Conservation (phyloP, 257 asterid genomes). For the Primulina tabacum region DNA sequence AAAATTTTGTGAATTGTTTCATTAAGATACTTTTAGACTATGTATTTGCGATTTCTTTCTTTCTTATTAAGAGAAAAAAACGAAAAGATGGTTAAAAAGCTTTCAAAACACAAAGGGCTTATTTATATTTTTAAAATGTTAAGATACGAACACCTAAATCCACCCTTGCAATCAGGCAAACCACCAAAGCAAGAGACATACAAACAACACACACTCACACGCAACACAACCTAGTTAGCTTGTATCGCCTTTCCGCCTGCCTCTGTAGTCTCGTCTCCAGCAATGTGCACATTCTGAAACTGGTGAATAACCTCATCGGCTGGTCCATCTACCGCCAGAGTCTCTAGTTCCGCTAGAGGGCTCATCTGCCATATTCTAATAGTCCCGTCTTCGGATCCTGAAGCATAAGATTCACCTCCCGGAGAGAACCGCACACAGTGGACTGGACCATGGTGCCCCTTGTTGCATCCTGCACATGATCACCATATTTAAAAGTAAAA, state of each 20-base stretch:
- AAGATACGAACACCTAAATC: neutral
- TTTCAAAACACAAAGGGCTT: no score
- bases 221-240: slow-evolving; percentile 25
- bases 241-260: slow-evolving; percentile 30
- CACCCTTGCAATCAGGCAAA: slow-evolving; percentile 30
- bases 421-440: slow-evolving; percentile 97
- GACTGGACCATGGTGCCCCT: slow-evolving; percentile 98
- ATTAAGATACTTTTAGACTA: no score
- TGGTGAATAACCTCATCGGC: slow-evolving; percentile 45
- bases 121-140: no score
- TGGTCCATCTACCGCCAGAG: slow-evolving; percentile 40
- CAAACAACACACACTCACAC: slow-evolving; percentile 12
- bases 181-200: slow-evolving; percentile 21
- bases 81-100: neutral
- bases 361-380: slow-evolving; percentile 88
- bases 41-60: no score
- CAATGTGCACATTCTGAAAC: slow-evolving; percentile 49
- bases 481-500: neutral
- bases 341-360: slow-evolving; percentile 47
- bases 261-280: slow-evolving; percentile 29
- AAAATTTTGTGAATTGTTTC: no score
- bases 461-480: slow-evolving; percentile 72
- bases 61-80: no score
- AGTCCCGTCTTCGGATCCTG: slow-evolving; percentile 98
- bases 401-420: slow-evolving; percentile 86